Conservation (phyloP, 306 rosid species). For the Morella rubra region DNA sequence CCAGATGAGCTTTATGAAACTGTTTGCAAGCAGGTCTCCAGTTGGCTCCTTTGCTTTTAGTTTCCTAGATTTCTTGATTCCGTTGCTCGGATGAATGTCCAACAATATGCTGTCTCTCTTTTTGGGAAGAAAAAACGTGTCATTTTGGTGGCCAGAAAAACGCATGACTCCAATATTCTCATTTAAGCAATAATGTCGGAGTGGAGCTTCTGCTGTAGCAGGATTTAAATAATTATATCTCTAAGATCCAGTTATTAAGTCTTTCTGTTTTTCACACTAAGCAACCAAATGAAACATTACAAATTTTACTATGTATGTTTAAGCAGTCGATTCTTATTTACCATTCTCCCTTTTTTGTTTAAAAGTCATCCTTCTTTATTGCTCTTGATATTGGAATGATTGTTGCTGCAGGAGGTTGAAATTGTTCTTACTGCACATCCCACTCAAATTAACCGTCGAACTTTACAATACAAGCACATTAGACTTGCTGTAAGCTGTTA, state of each 20-base stretch:
- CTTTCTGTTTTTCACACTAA: not conserved
- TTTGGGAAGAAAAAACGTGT: not conserved
- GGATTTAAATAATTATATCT: not conserved
- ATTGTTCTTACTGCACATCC: conserved; percentile 99
- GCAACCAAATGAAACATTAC: not conserved
- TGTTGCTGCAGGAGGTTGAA: conserved; percentile 70
- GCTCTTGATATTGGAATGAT: not conserved
- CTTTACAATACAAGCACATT: conserved; percentile 83
- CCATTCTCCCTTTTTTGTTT: not conserved
- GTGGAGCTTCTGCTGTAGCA: not conserved
- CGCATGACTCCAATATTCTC: not conserved
- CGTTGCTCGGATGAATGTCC: not conserved
- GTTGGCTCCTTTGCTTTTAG: conserved; percentile 6
- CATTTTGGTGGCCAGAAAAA: not conserved
- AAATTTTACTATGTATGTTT: conserved; percentile 5
- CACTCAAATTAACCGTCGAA: conserved; percentile 93
- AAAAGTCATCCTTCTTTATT: not conserved
- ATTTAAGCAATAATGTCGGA: not conserved
- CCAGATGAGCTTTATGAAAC: conserved; percentile 74
- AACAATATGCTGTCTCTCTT: not conserved
- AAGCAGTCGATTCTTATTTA: conserved; percentile 14
- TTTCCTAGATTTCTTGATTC: conserved; percentile 8
- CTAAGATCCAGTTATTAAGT: not conserved
- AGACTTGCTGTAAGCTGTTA: conserved; percentile 69
- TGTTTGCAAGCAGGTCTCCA: conserved; percentile 83